Evolutionary conservation across 345 rosid genomes (phyloP).

Genomic region (Aegle marmelos): DNA sequence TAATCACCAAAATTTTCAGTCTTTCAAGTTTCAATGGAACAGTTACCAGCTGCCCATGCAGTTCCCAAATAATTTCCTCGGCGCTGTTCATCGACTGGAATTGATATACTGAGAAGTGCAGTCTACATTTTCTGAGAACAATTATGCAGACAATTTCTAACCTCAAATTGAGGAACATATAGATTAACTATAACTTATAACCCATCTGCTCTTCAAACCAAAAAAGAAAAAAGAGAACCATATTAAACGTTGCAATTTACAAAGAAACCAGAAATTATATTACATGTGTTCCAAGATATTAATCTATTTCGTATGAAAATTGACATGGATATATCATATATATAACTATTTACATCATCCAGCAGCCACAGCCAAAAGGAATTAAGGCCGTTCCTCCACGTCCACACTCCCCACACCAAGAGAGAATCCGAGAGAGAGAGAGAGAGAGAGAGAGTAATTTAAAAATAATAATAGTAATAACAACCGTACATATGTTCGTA

Average conservation of each 20-base stretch:
- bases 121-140: neutral
- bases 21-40: slow-evolving; percentile 9
- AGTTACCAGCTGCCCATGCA: neutral
- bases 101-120: neutral
- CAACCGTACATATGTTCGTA: neutral
- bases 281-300: neutral
- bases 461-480: neutral
- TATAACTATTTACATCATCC: neutral
- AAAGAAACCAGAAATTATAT: neutral
- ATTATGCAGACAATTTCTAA: neutral
- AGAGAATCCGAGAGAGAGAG: neutral
- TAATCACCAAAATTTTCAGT: neutral
- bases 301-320: neutral
- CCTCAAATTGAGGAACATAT: neutral
- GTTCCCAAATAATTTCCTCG: neutral
- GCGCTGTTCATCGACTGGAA: too few species aligned
- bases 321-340: neutral
- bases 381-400: neutral
- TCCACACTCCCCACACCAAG: too few species aligned
- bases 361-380: neutral
- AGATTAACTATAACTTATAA: neutral
- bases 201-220: neutral
- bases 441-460: neutral
- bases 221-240: neutral
- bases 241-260: neutral